Evolutionary conservation across 305 asterid species (phyloP).

Genomic region (Solanum hybrid): DNA sequence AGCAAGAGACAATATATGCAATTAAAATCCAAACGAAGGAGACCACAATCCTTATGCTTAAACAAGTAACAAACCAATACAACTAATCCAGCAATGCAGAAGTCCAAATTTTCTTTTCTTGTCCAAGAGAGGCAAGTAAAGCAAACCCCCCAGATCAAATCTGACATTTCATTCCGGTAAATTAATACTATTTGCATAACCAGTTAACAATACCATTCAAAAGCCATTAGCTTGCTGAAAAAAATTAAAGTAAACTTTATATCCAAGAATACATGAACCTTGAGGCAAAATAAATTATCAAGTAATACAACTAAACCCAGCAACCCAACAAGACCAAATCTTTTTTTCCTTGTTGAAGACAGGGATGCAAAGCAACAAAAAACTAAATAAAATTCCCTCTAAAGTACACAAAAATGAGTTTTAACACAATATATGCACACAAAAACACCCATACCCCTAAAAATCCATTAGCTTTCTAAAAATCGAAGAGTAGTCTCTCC

Average conservation of each 20-base stretch:
- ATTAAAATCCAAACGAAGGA: background rate
- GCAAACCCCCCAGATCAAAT: background rate
- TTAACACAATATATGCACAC: background rate
- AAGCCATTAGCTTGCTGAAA: background rate
- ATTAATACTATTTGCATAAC: background rate
- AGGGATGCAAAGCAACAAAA: background rate
- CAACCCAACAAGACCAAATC: background rate
- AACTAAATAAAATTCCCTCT: background rate
- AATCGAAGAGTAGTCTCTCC: background rate
- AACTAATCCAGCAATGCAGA: background rate
- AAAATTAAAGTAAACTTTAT: background rate
- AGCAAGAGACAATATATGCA: background rate
- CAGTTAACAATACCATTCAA: background rate
- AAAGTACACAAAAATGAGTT: background rate
- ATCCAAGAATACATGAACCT: background rate
- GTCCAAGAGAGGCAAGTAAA: background rate
- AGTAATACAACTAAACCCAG: background rate
- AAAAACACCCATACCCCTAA: background rate
- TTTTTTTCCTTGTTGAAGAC: background rate
- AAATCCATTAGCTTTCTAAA: background rate
- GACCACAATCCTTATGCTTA: background rate
- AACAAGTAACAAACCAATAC: background rate
- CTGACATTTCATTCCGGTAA: background rate
- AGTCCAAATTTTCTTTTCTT: background rate
- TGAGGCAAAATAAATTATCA: background rate